Evolutionary conservation across 208 protist species (phyloP), one percentile per base, ranked within the genome.

Genomic region (Perkinsela sp.): DNA sequence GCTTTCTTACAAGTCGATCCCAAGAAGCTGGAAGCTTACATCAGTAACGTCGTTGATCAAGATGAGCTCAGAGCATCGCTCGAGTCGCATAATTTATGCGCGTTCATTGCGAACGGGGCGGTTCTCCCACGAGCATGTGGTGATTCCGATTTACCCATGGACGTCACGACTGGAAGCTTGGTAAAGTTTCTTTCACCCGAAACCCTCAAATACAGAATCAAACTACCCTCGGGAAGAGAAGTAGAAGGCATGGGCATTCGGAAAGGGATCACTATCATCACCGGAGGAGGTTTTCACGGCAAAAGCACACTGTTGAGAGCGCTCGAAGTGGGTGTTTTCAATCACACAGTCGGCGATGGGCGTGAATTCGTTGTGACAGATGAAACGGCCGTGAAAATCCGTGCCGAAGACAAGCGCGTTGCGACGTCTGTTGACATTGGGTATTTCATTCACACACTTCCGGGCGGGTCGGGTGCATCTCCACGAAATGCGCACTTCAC

Each of bases 271-370:
- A 95, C 90, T 0, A 78, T 95, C 6, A 94, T 97, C 31, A 88
- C 91, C 0, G 93, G 93, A 32, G 90, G 90, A 2, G 90, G 89
- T n/a, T 95, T 93, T 71, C 88, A 95, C 73, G 88, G 90, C 16
- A 96, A 97, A 83, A 92, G 85, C 0, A 97, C 93, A 6, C 75
- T 97, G 40, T 74, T 95, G 67, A 71, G 81, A 2, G 88, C 89
- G 48, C 75, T 94, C 2, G 80, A 94, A 71, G 72, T 93, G 0
- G 93, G 90, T 1, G 77, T 95, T 29, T 96, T 95, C 78, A 94
- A 95, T 76, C 86, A 95, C 71, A 68, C 90, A 29, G 84, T 84
- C 1, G 82, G 84, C 30, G 93, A 96, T 73, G 90, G 93, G 0
- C 80, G 92, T 15, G 81, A 87, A 68, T 89, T 88, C 68, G 90